A percentile compares a stretch with the other conserved stretches of the same genome.
Evolutionary conservation across 768 basidiomycete species (phyloP).

Genomic region (Agaricus subrufescens): DNA sequence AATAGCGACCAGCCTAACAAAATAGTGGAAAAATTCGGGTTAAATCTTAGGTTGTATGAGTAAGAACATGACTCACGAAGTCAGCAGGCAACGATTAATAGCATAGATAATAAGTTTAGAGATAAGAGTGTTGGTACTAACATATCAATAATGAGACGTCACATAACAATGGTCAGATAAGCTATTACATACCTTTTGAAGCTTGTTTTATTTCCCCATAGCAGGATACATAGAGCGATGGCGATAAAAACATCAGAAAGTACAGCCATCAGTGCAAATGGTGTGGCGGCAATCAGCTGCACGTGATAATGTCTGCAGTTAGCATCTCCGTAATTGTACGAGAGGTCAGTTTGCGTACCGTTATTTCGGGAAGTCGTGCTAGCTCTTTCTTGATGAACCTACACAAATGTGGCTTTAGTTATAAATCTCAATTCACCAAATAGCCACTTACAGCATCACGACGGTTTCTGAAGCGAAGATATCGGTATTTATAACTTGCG

Average conservation of each 20-base stretch:
- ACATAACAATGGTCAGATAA: neutral
- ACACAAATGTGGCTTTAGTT: neutral
- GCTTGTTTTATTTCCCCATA: slow-evolving; percentile 34
- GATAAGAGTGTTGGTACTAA: slow-evolving; percentile 37
- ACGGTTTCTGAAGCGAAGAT: slow-evolving; percentile 24
- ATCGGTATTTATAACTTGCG: neutral
- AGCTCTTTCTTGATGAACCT: slow-evolving; percentile 35
- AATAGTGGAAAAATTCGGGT: neutral
- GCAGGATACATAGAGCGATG: slow-evolving; percentile 32
- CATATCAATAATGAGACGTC: neutral
- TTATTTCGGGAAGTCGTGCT: slow-evolving; percentile 26
- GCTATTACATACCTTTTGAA: slow-evolving; percentile 23
- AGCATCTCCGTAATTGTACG: neutral
- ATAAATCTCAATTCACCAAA: neutral
- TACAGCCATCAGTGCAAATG: slow-evolving; percentile 40
- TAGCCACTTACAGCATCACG: slow-evolving; percentile 18
- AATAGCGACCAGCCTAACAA: slow-evolving; percentile 27
- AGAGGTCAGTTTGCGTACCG: slow-evolving; percentile 17
- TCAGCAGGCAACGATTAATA: slow-evolving; percentile 45
- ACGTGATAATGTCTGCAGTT: neutral
- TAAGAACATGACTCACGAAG: slow-evolving; percentile 30
- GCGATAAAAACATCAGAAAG: slow-evolving; percentile 43
- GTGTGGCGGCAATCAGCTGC: slow-evolving; percentile 36
- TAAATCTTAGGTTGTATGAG: neutral
- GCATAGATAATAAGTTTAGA: slow-evolving; percentile 42